Conservation (phyloP, 306 rosid genomes). For the Canavalia gladiata region DNA sequence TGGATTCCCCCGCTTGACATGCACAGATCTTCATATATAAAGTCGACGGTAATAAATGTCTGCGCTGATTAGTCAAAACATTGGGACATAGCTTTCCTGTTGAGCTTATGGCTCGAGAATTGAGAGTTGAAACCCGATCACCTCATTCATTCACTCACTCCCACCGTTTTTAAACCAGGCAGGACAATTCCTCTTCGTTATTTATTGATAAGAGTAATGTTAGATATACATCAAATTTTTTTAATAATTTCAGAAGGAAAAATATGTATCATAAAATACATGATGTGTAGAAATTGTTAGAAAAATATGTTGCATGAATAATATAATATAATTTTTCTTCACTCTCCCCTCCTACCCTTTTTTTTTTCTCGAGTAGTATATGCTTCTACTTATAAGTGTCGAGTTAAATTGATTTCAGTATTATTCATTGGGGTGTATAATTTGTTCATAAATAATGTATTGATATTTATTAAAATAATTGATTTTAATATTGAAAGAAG, state of each 20-base stretch:
- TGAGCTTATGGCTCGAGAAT: conserved; percentile 56
- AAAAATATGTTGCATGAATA: too few species aligned
- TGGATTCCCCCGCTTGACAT: conserved; percentile 57
- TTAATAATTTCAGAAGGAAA: too few species aligned
- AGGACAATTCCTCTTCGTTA: not conserved
- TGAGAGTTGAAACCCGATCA: conserved; percentile 42
- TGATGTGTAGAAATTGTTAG: too few species aligned
- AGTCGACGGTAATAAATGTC: conserved; percentile 53
- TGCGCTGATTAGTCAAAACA: conserved; percentile 64
- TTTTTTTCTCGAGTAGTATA: not conserved
- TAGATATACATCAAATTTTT: too few species aligned
- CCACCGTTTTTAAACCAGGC: conserved; percentile 10
- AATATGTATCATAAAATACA: too few species aligned
- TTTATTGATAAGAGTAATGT: too few species aligned
- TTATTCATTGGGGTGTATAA: too few species aligned
- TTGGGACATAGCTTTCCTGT: conserved; percentile 64
- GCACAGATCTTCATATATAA: conserved; percentile 50
- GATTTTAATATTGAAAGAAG: too few species aligned
- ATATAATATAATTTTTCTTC: not conserved
- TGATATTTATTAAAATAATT: too few species aligned
- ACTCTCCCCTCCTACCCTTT: not conserved
- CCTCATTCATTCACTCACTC: conserved; percentile 30
- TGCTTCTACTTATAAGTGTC: too few species aligned
- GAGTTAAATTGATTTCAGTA: too few species aligned
- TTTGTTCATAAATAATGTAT: too few species aligned